Evolutionary conservation across 1,139 yeast genomes (phyloP).

Genomic region (Taphrina pruni): DNA sequence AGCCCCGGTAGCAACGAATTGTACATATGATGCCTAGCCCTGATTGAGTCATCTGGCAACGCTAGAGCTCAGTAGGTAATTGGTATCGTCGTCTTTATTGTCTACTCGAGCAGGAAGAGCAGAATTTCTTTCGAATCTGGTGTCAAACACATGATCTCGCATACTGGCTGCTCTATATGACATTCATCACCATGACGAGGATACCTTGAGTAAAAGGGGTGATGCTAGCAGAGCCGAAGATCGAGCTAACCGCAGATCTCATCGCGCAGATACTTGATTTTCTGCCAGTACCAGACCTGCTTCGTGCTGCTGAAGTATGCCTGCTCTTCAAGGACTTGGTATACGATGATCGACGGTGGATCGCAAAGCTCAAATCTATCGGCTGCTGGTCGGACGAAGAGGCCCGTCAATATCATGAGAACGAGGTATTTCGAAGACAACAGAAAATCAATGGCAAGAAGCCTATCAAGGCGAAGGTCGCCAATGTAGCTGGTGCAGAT

Average conservation of each 20-base stretch:
- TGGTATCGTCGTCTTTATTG: no score
- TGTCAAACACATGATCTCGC: no score
- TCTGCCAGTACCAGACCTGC: conserved; percentile 49
- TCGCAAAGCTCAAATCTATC: conserved; percentile 57
- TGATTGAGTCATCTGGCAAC: no score
- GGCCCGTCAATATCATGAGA: conserved; percentile 43
- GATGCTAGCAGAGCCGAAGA: neutral
- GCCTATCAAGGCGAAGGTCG: conserved; percentile 44
- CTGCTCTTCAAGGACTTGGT: conserved; percentile 52
- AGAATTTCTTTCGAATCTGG: no score
- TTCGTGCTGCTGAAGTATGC: conserved; percentile 51
- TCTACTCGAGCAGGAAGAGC: no score
- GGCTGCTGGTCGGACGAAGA: conserved; percentile 57
- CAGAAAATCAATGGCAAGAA: conserved; percentile 40
- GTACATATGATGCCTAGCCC: no score
- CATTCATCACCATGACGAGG: no score
- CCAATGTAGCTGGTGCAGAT: conserved; percentile 4
- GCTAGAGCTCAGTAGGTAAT: no score
- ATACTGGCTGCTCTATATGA: no score
- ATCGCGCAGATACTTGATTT: conserved; percentile 42
- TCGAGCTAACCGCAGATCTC: conserved; percentile 41
- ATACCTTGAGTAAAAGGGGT: neutral
- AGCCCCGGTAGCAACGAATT: no score
- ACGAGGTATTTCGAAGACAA: conserved; percentile 45
- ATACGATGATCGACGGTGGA: conserved; percentile 58